Evolutionary conservation across 2,329 filamentous ascomycete species (phyloP).

Genomic region (Trichoderma afroharzianum): DNA sequence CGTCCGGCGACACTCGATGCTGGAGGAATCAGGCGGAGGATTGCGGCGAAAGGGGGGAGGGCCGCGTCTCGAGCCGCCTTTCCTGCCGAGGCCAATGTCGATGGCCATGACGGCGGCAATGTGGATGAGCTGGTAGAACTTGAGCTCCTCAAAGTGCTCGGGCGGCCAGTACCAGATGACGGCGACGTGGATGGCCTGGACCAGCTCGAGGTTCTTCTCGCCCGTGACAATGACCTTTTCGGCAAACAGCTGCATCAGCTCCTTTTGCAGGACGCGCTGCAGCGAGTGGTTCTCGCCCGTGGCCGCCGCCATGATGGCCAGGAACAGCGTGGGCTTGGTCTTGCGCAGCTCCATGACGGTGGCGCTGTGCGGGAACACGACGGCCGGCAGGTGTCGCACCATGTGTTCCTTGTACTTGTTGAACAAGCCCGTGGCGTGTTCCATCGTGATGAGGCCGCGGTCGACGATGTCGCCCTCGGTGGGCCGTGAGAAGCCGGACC

Average conservation of each 20-base stretch:
- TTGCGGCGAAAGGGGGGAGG: conserved; percentile 38
- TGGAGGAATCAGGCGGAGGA: conserved; percentile 48
- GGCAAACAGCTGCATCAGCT: conserved; percentile 69
- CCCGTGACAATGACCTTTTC: conserved; percentile 71
- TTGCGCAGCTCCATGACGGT: conserved; percentile 54
- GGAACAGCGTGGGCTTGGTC: conserved; percentile 62
- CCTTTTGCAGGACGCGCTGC: conserved; percentile 61
- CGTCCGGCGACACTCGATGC: conserved; percentile 52
- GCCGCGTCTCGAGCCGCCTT: conserved; percentile 19
- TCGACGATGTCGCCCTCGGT: conserved; percentile 52
- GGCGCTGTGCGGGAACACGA: conserved; percentile 54
- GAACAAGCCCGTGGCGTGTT: conserved; percentile 54
- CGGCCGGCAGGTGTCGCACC: conserved; percentile 58
- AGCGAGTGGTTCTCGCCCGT: conserved; percentile 53
- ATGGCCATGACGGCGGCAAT: conserved; percentile 78
- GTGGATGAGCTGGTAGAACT: conserved; percentile 85
- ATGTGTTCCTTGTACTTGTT: conserved; percentile 57
- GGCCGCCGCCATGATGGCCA: conserved; percentile 66
- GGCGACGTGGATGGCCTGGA: conserved; percentile 72
- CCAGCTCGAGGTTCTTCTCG: conserved; percentile 77
- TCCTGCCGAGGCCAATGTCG: conserved; percentile 70
- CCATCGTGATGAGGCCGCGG: conserved; percentile 54
- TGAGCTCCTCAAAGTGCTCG: conserved; percentile 78
- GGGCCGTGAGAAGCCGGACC: conserved; percentile 16
- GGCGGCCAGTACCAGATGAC: conserved; percentile 86